Evolutionary conservation across 257 asterid genomes (phyloP).

Genomic region (Nicotiana tabacum): DNA sequence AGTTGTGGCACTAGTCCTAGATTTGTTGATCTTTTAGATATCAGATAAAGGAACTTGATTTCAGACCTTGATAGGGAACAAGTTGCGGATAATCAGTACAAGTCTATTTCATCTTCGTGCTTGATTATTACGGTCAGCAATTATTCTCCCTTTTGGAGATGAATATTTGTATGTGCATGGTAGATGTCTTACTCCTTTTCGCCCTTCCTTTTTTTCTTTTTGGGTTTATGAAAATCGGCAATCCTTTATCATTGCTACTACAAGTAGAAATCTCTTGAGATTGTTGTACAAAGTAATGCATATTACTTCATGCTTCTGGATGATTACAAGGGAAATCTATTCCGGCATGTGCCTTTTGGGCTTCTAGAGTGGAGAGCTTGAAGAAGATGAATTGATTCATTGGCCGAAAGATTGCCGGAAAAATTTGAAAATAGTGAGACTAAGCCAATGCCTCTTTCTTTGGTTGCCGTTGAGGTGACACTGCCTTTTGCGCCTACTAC

Average conservation of each 20-base stretch:
- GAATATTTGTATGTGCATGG: neutral
- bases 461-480: neutral
- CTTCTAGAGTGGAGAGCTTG: neutral
- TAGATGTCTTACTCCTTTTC: neutral
- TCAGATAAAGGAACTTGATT: neutral
- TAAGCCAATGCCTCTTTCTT: neutral
- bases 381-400: neutral
- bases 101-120: neutral
- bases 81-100: neutral
- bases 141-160: neutral
- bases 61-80: conserved; percentile 1
- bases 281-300: neutral
- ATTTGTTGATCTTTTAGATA: neutral
- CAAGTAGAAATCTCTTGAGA: neutral
- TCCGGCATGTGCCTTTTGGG: neutral
- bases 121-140: neutral
- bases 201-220: neutral
- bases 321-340: neutral
- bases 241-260: neutral
- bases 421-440: no score
- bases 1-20: neutral
- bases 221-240: neutral
- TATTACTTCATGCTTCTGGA: neutral
- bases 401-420: no score
- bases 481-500: neutral